A percentile compares a stretch with the other conserved stretches of the same genome.
Evolutionary conservation across 768 basidiomycete genomes (phyloP).

Genomic region (Naganishia vishniacii): DNA sequence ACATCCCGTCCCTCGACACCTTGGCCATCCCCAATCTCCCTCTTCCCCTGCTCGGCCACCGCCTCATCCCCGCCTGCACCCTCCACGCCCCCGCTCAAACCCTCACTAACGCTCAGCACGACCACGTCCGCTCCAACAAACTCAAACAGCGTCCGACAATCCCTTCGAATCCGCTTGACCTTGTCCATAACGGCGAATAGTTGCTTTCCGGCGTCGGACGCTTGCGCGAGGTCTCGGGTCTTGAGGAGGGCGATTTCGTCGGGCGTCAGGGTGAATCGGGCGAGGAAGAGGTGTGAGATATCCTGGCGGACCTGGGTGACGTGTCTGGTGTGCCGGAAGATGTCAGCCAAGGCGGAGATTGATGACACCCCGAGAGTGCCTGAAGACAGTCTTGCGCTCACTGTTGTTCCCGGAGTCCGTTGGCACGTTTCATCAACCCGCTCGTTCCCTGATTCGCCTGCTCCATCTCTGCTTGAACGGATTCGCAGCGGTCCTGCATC

Average conservation of each 20-base stretch:
- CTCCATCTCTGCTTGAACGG: conserved; percentile 70
- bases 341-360: too few species aligned
- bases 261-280: conserved; percentile 74
- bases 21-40: conserved; percentile 31
- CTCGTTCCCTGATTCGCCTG: conserved; percentile 72
- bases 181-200: conserved; percentile 87
- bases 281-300: conserved; percentile 72
- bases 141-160: conserved; percentile 72
- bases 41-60: not conserved
- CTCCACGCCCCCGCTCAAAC: not conserved
- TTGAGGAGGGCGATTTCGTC: conserved; percentile 68
- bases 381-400: conserved; percentile 24
- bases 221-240: conserved; percentile 61
- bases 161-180: conserved; percentile 70
- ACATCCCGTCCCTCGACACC: conserved; percentile 55
- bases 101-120: not conserved
- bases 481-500: conserved; percentile 77
- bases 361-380: too few species aligned
- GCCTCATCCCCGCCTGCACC: not conserved
- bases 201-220: conserved; percentile 55
- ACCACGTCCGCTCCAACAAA: conserved; percentile 14
- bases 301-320: conserved; percentile 57
- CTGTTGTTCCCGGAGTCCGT: conserved; percentile 49
- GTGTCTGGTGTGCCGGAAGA: conserved; percentile 26
- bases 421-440: conserved; percentile 71